phyloP scores from a whole-genome alignment of 1,139 yeast genomes.

The Hyphopichia pseudoburtonii region DNA sequence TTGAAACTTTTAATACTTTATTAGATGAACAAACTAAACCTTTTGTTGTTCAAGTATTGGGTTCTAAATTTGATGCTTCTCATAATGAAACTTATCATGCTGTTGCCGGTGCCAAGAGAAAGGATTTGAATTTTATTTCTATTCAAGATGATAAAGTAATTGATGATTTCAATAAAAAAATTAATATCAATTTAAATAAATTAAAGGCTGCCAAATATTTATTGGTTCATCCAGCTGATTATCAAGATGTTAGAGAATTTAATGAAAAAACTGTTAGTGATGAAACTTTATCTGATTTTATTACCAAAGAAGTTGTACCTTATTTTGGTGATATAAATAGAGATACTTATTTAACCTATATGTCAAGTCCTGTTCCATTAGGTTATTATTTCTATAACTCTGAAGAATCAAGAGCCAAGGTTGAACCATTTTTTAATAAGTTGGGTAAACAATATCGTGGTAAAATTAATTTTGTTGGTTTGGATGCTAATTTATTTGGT shows the following conservation, averaged over 20 bases:
- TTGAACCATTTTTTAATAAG: slow-evolving; percentile 51
- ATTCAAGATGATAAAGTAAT: slow-evolving; percentile 42
- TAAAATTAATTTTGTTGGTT: slow-evolving; percentile 79
- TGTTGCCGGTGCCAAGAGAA: slow-evolving; percentile 60
- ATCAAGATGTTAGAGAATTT: slow-evolving; percentile 31
- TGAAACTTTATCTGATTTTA: slow-evolving; percentile 51
- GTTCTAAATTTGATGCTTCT: slow-evolving; percentile 26
- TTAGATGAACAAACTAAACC: slow-evolving; percentile 50
- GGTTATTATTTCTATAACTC: slow-evolving; percentile 83
- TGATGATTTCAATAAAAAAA: slow-evolving; percentile 23
- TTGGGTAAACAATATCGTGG: slow-evolving; percentile 80
- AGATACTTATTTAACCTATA: slow-evolving; percentile 73
- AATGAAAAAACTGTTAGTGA: slow-evolving; percentile 14
- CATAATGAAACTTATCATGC: slow-evolving; percentile 49
- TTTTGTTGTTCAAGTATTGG: slow-evolving; percentile 52
- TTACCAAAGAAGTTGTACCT: slow-evolving; percentile 74
- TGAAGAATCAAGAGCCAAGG: slow-evolving; percentile 63
- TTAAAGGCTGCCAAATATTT: slow-evolving; percentile 30
- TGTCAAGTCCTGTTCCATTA: slow-evolving; percentile 71
- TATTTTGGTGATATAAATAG: slow-evolving; percentile 90
- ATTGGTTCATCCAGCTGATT: slow-evolving; percentile 38
- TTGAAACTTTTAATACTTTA: slow-evolving; percentile 51
- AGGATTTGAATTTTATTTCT: slow-evolving; percentile 60
- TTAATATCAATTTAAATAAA: slow-evolving; percentile 17
- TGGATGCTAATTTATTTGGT: slow-evolving; percentile 80